Evolutionary conservation across 345 rosid species (phyloP), one percentile per base, ranked within the genome.

Genomic region (Bruguiera parviflora): DNA sequence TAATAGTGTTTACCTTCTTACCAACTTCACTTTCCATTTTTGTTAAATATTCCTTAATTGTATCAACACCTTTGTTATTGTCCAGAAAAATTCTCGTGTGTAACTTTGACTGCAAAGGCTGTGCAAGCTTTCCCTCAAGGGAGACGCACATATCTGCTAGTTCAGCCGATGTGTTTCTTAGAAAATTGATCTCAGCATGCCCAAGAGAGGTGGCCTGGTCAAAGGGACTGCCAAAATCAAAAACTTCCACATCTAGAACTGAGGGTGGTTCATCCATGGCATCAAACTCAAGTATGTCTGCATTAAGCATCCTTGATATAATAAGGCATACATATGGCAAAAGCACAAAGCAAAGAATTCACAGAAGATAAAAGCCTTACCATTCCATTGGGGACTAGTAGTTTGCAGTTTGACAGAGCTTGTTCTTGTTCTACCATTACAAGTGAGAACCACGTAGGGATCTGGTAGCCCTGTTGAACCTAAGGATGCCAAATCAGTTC

Each of bases 241-340:
- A 94, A 62, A 91, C 92, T 77, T 94, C 97, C 71, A 88, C 85
- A 78, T 86, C 92, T 68, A 94, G 77, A 66, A 94, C 88, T 3
- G 97, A 94, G 6, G 97, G 98, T 15, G 92, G 92, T 78, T 89
- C 98, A 72, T 94, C 95, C 92, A 88, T 89, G 13, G 97, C 96
- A 79, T 94, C 96, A 77, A 94, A 91, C 84, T 91, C 97, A 37
- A 91, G 85, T 67, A 89, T 79, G 73, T 94, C 97, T 91, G 90
- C 81, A 82, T 20, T 70, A 73, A 63, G 59, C 11, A 69, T 58
- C 73, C 53, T 78, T 52, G 60, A 51, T 72, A 43, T 55, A 16
- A 33, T 46, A 72, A 47, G 58, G 43, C 9, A 70, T 20, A 68
- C 19, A 55, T 24, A 24, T 0, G 9, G 27, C 32, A 43, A 43